A percentile compares a stretch with the other conserved stretches of the same genome.
phyloP scores from a whole-genome alignment of 768 basidiomycete species.

The Boletellus sp. region DNA sequence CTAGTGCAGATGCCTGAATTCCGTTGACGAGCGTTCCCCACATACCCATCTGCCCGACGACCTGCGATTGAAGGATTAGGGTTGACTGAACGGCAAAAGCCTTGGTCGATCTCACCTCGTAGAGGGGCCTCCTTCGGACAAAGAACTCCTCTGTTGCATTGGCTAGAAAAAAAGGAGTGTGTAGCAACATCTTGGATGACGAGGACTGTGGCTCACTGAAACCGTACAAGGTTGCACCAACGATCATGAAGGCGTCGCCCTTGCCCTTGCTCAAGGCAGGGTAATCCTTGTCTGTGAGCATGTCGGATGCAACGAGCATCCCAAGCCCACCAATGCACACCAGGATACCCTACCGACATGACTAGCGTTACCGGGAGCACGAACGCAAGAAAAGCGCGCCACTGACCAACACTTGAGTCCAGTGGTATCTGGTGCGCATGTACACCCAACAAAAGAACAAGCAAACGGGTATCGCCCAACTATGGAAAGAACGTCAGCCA shows the following conservation, averaged over 20 bases:
- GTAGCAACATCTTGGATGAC: neutral
- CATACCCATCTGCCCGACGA: constrained; percentile 83
- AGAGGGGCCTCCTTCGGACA: constrained; percentile 73
- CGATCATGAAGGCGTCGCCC: constrained; percentile 84
- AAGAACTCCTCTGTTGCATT: constrained; percentile 89
- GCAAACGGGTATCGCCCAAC: constrained; percentile 89
- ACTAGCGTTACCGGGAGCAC: neutral
- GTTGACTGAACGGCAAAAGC: neutral
- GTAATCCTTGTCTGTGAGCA: constrained; percentile 74
- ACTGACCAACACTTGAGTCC: constrained; percentile 75
- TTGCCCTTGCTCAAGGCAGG: constrained; percentile 61
- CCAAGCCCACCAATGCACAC: constrained; percentile 76
- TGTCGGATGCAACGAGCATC: constrained; percentile 75
- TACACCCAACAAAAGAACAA: constrained; percentile 81
- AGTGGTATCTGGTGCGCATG: constrained; percentile 75
- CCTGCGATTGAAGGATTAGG: constrained; percentile 32
- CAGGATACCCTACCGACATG: constrained; percentile 52
- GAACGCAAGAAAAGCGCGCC: neutral
- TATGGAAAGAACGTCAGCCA: constrained; percentile 23
- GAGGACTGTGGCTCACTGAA: constrained; percentile 54
- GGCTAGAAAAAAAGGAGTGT: constrained; percentile 40
- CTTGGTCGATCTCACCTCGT: constrained; percentile 48
- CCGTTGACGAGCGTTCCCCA: constrained; percentile 80
- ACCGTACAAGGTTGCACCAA: constrained; percentile 82
- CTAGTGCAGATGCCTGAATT: constrained; percentile 70